Conservation (phyloP, 306 rosid genomes). For the Gleditsia sinensis region DNA sequence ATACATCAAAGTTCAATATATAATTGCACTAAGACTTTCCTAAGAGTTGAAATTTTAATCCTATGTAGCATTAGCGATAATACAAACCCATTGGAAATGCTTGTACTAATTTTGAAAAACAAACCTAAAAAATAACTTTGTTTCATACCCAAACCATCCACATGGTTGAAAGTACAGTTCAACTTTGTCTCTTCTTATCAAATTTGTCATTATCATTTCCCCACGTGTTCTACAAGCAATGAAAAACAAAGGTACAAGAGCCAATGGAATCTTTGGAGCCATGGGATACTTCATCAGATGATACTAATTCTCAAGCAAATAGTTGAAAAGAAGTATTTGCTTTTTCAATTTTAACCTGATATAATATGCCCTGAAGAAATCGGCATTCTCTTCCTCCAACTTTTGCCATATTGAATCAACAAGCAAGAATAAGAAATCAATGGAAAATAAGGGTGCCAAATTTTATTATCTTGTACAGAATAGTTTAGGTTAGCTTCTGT, state of each 20-base stretch:
- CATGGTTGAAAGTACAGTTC: conserved; percentile 75
- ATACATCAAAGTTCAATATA: not conserved
- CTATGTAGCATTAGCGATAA: not conserved
- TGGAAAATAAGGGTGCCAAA: conserved; percentile 1
- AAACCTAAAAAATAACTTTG: not conserved
- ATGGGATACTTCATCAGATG: conserved; percentile 74
- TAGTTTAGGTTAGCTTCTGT: conserved; percentile 14
- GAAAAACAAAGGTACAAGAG: conserved; percentile 46
- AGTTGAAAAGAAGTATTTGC: conserved; percentile 83
- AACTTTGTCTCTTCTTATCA: conserved; percentile 67
- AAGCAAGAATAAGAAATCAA: conserved; percentile 25
- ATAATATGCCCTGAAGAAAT: conserved; percentile 92
- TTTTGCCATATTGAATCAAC: conserved; percentile 86
- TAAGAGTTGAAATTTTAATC: not conserved
- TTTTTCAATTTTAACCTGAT: conserved; percentile 87
- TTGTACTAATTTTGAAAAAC: not conserved
- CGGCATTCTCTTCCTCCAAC: conserved; percentile 96
- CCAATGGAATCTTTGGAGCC: conserved; percentile 86
- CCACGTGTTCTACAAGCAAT: conserved; percentile 65
- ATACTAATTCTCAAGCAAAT: conserved; percentile 85
- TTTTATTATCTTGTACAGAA: not conserved
- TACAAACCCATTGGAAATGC: not conserved
- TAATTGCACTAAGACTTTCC: not conserved
- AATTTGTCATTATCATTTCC: conserved; percentile 71
- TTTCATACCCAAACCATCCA: conserved; percentile 76